Base-by-base conservation (phyloP, 257 asterid species). In the Perilla frutescens region DNA sequence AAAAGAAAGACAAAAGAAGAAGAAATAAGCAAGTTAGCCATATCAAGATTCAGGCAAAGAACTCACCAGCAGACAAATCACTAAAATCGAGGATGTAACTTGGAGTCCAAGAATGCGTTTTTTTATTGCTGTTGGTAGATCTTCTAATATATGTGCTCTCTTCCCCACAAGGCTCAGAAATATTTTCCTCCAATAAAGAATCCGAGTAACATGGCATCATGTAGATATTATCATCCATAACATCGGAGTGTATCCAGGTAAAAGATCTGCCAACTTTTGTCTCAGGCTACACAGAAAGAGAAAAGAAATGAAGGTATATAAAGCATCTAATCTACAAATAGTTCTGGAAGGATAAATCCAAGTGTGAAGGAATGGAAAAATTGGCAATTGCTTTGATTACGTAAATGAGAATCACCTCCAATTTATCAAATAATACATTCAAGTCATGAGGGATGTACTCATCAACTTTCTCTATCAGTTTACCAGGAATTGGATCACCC, bases 161-260 rank as follows among this genome's bases (percentile, higher is more conserved):
- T 51, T 71, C 76, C 48, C 47, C 60, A 66, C 81, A 74, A 54
- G 87, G 77, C 62, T 71, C 83, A 66, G 76, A 78, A 76, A 66
- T 74, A 68, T 71, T 53, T 73, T 54, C 81, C 77, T 53, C 78
- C 48, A 75, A 72, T 62, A 66, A 77, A 65, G 92, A 85, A 56
- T 78, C 66, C 49, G 80, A 71, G 71, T 68, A 12, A 77, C 68
- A 66, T 43, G 84, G 87, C 68, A 81, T 81, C 98, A 94, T 82
- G 84, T 84, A 89, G 80, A 94, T 79, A 81, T 94, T 94, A 79
- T 94, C 99, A 73, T 91, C 97, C 99, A 94, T 94, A 40, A 94
- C 86, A 78, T 91, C 99, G 0, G 92, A 85, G 89, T 94, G 99
- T 84, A 91, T 85, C 99, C 98, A 94, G 84, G 96, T 85, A 81